Evolutionary conservation across 768 basidiomycete species (phyloP), one percentile per base, ranked within the genome.

Genomic region (Plicaturopsis crispa): DNA sequence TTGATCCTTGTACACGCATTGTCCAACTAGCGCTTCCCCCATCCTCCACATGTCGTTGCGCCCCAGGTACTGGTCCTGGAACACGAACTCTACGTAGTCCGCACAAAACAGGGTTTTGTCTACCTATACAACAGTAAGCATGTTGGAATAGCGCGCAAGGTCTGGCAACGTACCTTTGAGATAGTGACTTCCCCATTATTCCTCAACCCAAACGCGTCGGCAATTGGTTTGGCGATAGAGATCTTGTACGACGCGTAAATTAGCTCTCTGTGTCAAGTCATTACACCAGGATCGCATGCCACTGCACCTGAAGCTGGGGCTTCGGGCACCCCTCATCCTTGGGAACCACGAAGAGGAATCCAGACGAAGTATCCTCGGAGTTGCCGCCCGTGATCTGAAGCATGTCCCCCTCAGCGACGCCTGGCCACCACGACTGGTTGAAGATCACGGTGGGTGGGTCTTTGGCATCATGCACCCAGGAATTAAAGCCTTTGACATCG

Each of bases 11-110:
- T 90, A 84, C 16, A 96, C 66, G 52, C 88, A 92, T 49, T 81
- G 80, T 6, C 80, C 82, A 19, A 80, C 79, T 12, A 97, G 69
- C 36, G 81, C 71, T 54, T 84, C 80, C n/a, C 80, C 81, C 6
- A 97, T 69, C 34, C 91, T 70, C 90, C 93, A 97, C 91, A 96
- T 94, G 48, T 97, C 96, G 44, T 86, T 90, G 33, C 96, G 78
- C 12, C 93, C 94, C 12, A 97, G 70, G 55, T 97, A 97, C 53
- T 94, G 91, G 55, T 96, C 92, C 45, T 88, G 86, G 53, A 98
- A 98, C 33, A 80, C 79, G 40, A 98, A 73, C 52, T 98, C 94
- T 35, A 98, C 72, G 52, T 81, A 83, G 43, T 86, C 80, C 1
- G 85, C 87, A 18, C 64, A 71, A 42, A 75, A 72, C 24, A 62